Evolutionary conservation across 495 filamentous ascomycete genomes (phyloP), one percentile per base, ranked within the genome.

Genomic region (Xylaria acuta): DNA sequence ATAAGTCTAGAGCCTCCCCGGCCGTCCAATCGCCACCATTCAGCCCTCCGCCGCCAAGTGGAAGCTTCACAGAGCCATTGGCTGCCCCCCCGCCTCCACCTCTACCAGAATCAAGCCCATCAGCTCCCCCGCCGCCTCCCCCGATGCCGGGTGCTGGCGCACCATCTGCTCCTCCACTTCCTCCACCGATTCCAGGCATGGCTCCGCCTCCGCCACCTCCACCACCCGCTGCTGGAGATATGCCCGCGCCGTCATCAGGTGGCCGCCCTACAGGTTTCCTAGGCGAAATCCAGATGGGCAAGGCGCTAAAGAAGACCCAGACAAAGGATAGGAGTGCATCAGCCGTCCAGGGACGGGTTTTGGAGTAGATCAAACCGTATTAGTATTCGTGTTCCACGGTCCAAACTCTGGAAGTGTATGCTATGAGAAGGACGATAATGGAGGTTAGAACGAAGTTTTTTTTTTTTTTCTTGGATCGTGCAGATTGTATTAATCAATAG

Each of bases 251-350:
- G 14, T 73, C 78, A 14, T 80, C 80, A 30, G 84, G 78, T 54
- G 84, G 82, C 60, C 83, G 88, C 51, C 84, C 84, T 27, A 81
- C 90, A 36, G 93, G 87, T 16, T 84, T 98, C 70, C 78, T 98
- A 71, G 91, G 90, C 58, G 90, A 95, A 74, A 97, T 98, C 71
- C 91, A 93, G 77, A 84, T 88, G 70, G 94, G 94, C 63, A 94
- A 80, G 79, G 83, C 88, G 18, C 84, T 98, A 73, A 92, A 82
- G 84, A 97, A 97, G 84, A 91, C 92, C 45, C 85, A 92, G 80
- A 97, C 94, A 27, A 94, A 92, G 76, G 94, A 98, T 79, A 90
- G 90, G 81, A 98, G 94, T 82, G 80, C 72, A 60, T 88, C 91
- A 65, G 80, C 86, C 65, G 83, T 89, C 54, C 90, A 93, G 54